These are phyloP conservation scores for Mycena belliarum DNA, from an alignment of 768 basidiomycete genomes.

Conservation along the genomic window DNA sequence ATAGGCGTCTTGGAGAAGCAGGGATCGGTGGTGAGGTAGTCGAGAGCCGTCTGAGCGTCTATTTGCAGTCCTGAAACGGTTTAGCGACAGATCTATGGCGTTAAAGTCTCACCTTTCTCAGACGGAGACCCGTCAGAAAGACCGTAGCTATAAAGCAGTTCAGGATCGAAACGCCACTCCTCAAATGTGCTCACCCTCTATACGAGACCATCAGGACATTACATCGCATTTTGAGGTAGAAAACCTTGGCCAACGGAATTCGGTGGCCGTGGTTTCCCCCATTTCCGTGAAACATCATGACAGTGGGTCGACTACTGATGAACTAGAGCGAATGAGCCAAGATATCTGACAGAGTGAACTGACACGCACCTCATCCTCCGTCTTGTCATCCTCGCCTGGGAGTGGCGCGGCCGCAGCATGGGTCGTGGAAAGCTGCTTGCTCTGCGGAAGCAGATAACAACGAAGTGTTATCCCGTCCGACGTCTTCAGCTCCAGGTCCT, in stretches of 20 bases:
- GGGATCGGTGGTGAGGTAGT: conserved; percentile 69
- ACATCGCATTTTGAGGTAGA: conserved; percentile 81
- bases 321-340: conserved; percentile 30
- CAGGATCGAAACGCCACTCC: not conserved
- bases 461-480: conserved; percentile 71
- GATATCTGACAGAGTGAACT: not conserved
- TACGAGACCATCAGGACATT: conserved; percentile 96
- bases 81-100: not conserved
- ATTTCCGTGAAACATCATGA: conserved; percentile 94
- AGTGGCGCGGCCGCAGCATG: conserved; percentile 35
- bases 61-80: conserved; percentile 63
- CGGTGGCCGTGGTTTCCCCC: conserved; percentile 88
- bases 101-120: conserved; percentile 61
- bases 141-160: conserved; percentile 65
- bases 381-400: conserved; percentile 38
- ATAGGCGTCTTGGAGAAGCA: conserved; percentile 65
- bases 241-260: conserved; percentile 82
- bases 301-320: conserved; percentile 66
- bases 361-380: conserved; percentile 59
- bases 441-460: conserved; percentile 77
- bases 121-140: conserved; percentile 84
- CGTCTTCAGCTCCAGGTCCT: conserved; percentile 71
- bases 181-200: conserved; percentile 60
- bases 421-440: conserved; percentile 42
- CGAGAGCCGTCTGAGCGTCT: conserved; percentile 83